Conservation (phyloP, 2,329 filamentous ascomycete genomes). For the Thyridium curvatum region DNA sequence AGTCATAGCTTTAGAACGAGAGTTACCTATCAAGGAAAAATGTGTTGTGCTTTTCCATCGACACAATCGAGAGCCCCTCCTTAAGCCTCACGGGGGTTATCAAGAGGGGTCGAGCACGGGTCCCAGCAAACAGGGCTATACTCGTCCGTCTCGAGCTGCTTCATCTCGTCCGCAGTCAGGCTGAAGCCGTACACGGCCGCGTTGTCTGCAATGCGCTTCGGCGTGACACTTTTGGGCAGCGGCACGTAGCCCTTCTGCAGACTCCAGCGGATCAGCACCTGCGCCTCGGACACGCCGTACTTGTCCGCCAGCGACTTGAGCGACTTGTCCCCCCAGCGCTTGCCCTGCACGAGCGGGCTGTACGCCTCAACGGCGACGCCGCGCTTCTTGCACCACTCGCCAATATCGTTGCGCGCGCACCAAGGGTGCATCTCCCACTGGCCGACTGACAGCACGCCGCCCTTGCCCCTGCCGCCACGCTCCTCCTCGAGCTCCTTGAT, state of each 20-base stretch:
- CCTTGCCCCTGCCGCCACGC: constrained; percentile 55
- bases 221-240: constrained; percentile 57
- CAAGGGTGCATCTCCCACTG: constrained; percentile 91
- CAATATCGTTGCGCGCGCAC: constrained; percentile 74
- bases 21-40: no score
- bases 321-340: constrained; percentile 63
- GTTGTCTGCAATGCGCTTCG: constrained; percentile 54
- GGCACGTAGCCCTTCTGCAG: constrained; percentile 70
- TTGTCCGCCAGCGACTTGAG: constrained; percentile 62
- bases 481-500: constrained; percentile 56
- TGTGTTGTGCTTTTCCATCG: no score
- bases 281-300: constrained; percentile 66
- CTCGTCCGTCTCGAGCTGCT: constrained; percentile 30
- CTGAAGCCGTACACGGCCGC: constrained; percentile 57
- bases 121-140: constrained; percentile 21
- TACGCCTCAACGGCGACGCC: constrained; percentile 59
- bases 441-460: constrained; percentile 72
- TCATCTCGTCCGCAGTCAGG: constrained; percentile 48
- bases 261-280: constrained; percentile 75
- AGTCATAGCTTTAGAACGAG: no score
- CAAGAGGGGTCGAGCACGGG: constrained; percentile 12
- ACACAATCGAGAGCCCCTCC: no score
- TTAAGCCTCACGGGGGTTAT: constrained; percentile 2
- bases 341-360: constrained; percentile 55
- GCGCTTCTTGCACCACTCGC: constrained; percentile 64